These are phyloP conservation scores for Suhomyces bokatorum DNA, from an alignment of 1,139 yeast species.

Conservation along the genomic window DNA sequence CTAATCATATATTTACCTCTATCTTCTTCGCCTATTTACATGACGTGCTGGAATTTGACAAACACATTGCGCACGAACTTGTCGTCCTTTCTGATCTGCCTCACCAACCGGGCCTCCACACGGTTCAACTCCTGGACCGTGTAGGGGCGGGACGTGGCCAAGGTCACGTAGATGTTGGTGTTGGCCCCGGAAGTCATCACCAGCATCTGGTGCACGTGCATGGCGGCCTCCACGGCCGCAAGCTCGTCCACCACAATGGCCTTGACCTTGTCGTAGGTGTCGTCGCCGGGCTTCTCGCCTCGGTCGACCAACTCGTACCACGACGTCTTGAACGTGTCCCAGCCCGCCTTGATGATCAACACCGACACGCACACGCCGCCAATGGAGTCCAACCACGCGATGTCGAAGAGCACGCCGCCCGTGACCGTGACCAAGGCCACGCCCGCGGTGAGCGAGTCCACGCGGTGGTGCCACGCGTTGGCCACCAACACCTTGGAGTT, in stretches of 20 bases:
- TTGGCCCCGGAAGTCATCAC: conserved; percentile 77
- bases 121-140: conserved; percentile 29
- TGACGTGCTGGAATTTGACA: conserved; percentile 19
- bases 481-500: conserved; percentile 91
- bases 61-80: conserved; percentile 38
- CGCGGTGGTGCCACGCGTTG: conserved; percentile 98
- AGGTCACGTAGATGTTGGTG: conserved; percentile 36
- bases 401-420: conserved; percentile 73
- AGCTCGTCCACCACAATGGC: conserved; percentile 25
- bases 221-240: conserved; percentile 17
- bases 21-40: not conserved
- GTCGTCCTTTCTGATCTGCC: conserved; percentile 31
- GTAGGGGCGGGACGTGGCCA: conserved; percentile 21
- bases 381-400: conserved; percentile 84
- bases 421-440: conserved; percentile 90
- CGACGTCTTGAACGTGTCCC: conserved; percentile 68
- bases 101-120: conserved; percentile 28
- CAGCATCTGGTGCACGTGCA: conserved; percentile 48
- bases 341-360: conserved; percentile 82
- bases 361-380: conserved; percentile 88
- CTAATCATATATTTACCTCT: no score
- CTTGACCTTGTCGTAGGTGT: conserved; percentile 29
- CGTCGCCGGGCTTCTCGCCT: conserved; percentile 37
- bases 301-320: conserved; percentile 74
- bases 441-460: conserved; percentile 88